Percentiles rank a stretch among this genome's conserved stretches.
Evolutionary conservation across 192 early-diverging fungal genomes (phyloP).

Genomic region (Irineochytrium annulatum): DNA sequence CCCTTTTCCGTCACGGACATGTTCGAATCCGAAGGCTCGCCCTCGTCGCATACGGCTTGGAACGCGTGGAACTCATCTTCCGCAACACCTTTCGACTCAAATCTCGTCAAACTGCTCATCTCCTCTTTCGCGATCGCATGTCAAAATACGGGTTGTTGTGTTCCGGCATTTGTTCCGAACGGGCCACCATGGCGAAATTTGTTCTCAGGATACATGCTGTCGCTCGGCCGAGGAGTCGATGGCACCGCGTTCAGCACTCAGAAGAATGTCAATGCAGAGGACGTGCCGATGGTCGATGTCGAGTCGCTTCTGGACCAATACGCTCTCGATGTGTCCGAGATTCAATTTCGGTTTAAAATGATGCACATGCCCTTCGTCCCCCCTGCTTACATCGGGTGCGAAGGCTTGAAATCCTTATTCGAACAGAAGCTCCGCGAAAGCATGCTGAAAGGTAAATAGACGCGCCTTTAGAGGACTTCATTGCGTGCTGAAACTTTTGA

Average conservation of each 20-base stretch:
- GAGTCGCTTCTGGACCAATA: slow-evolving; percentile 7
- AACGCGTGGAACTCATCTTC: too few relatives aligned
- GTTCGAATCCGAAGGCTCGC: neutral
- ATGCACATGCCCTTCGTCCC: slow-evolving; percentile 40
- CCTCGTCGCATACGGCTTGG: too few relatives aligned
- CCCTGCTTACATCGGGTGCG: slow-evolving; percentile 18
- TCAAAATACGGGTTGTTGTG: neutral
- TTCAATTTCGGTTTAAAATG: slow-evolving; percentile 23
- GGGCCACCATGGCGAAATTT: neutral
- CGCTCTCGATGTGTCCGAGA: neutral
- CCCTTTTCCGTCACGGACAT: neutral
- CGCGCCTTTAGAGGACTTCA: too few relatives aligned
- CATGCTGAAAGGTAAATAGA: too few relatives aligned
- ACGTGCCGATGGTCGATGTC: too few relatives aligned
- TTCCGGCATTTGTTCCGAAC: neutral
- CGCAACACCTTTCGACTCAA: neutral
- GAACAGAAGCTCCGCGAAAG: too few relatives aligned
- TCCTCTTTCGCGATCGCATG: neutral
- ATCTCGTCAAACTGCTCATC: neutral
- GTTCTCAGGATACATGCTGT: neutral
- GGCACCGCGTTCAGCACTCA: too few relatives aligned
- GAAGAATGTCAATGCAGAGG: too few relatives aligned
- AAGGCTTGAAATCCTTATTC: slow-evolving; percentile 15
- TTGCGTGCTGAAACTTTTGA: too few relatives aligned
- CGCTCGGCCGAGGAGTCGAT: too few relatives aligned